These are phyloP conservation scores for Arctium minus DNA, from an alignment of 129 eudicot species.

Conservation along the genomic window DNA sequence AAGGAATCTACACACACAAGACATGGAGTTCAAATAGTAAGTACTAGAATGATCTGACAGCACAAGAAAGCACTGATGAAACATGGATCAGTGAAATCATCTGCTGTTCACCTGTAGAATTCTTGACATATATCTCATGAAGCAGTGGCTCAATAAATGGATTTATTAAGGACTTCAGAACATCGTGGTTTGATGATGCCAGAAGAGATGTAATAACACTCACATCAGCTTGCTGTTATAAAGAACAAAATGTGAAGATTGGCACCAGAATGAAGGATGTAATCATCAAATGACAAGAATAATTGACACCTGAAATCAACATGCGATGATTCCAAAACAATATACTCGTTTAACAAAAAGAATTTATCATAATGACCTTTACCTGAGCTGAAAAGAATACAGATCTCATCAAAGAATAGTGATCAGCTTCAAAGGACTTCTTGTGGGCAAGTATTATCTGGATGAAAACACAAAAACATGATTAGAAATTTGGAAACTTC, in stretches of 20 bases:
- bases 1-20: constrained; percentile 27
- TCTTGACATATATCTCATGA: constrained; percentile 38
- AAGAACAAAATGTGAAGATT: neutral
- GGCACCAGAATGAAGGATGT: neutral
- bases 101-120: constrained; percentile 43
- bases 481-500: neutral
- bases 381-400: constrained; percentile 30
- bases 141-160: constrained; percentile 66
- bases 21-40: neutral
- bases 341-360: neutral
- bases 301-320: neutral
- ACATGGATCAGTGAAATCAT: neutral
- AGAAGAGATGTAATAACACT: constrained; percentile 43
- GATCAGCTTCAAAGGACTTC: constrained; percentile 67
- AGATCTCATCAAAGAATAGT: constrained; percentile 40
- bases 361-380: constrained; percentile 27
- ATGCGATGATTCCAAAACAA: neutral
- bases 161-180: constrained; percentile 42
- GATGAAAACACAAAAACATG: constrained; percentile 13
- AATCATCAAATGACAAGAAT: neutral
- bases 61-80: neutral
- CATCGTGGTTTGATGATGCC: constrained; percentile 60
- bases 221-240: constrained; percentile 41
- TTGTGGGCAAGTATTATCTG: constrained; percentile 77
- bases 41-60: neutral